Conservation (phyloP, 306 rosid genomes). For the Chamaecrista fasciculata region DNA sequence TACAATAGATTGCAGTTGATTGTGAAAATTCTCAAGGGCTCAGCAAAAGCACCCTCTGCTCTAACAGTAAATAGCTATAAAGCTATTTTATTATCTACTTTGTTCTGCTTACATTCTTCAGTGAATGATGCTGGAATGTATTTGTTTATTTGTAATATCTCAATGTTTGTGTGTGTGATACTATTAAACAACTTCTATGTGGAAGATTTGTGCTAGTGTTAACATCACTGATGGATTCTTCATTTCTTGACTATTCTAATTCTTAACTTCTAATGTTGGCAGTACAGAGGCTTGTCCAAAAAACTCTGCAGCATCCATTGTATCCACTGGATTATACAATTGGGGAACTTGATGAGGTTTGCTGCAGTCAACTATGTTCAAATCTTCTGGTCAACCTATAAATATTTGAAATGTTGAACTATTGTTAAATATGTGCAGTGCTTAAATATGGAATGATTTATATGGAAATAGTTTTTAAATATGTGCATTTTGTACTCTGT, state of each 20-base stretch:
- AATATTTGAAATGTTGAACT: conserved; percentile 18
- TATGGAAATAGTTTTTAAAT: neutral
- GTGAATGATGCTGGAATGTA: conserved; percentile 3
- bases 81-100: neutral
- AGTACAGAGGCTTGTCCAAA: conserved; percentile 69
- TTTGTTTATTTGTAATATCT: neutral
- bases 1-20: conserved; percentile 1
- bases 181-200: neutral
- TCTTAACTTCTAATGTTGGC: conserved; percentile 44
- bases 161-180: neutral
- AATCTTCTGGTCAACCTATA: conserved; percentile 9
- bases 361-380: neutral
- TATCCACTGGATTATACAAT: conserved; percentile 65
- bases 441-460: neutral
- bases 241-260: conserved; percentile 23
- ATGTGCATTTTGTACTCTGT: neutral
- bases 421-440: conserved; percentile 18
- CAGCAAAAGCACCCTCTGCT: conserved; percentile 1
- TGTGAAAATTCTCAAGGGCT: conserved; percentile 1
- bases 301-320: conserved; percentile 71
- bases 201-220: neutral
- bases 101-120: neutral
- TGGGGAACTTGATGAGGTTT: conserved; percentile 61
- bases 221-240: neutral
- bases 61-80: neutral